Conservation (phyloP, 2,329 filamentous ascomycete species). For the Phymatotrichopsis omnivora region DNA sequence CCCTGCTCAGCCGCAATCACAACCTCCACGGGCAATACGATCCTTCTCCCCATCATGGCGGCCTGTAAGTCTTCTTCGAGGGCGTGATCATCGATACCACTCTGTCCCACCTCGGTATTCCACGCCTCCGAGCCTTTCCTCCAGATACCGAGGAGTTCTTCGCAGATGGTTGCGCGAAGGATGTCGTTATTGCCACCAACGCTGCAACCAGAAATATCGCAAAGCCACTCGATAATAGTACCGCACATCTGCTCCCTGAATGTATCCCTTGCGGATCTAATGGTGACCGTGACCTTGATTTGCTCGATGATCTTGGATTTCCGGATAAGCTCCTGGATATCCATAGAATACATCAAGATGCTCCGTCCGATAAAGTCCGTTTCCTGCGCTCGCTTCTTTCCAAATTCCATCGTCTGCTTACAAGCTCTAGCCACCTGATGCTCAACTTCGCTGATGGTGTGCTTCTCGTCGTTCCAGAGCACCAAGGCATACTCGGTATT, state of each 20-base stretch:
- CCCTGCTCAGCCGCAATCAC: slow-evolving; percentile 24
- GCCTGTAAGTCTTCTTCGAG: slow-evolving; percentile 34
- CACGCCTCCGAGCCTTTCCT: slow-evolving; percentile 70
- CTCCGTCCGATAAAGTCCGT: slow-evolving; percentile 82
- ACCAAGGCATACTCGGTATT: slow-evolving; percentile 56
- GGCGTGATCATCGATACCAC: slow-evolving; percentile 72
- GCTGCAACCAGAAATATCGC: slow-evolving; percentile 81
- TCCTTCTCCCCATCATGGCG: slow-evolving; percentile 34
- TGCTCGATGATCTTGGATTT: slow-evolving; percentile 85
- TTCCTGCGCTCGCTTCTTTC: slow-evolving; percentile 67
- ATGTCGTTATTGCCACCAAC: slow-evolving; percentile 72
- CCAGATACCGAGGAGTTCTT: slow-evolving; percentile 85
- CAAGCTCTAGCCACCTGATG: slow-evolving; percentile 88
- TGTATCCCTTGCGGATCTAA: slow-evolving; percentile 84
- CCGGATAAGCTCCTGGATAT: slow-evolving; percentile 60
- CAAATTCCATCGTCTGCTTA: slow-evolving; percentile 58
- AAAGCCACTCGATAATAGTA: slow-evolving; percentile 93
- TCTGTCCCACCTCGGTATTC: slow-evolving; percentile 65
- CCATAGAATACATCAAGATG: slow-evolving; percentile 64
- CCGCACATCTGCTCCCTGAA: slow-evolving; percentile 98
- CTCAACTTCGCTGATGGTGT: slow-evolving; percentile 82
- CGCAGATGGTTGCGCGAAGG: slow-evolving; percentile 71
- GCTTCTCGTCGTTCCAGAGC: slow-evolving; percentile 98
- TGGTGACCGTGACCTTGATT: slow-evolving; percentile 91
- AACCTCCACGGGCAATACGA: slow-evolving; percentile 22